Conservation (phyloP, 192 early-diverging fungal genomes). For the Anaeromyces robustus region DNA sequence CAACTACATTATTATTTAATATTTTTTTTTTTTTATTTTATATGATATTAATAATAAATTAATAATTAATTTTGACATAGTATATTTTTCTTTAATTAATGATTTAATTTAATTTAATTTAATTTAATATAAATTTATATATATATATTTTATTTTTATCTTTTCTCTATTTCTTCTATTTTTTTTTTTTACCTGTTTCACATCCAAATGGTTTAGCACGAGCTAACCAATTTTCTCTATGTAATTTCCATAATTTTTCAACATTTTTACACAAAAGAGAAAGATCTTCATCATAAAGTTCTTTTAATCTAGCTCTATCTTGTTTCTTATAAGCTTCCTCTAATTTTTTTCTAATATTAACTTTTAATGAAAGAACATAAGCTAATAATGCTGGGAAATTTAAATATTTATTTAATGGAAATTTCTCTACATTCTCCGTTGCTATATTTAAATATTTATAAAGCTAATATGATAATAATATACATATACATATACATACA, state of each 20-base stretch:
- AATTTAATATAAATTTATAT: no score
- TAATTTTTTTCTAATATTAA: slow-evolving; percentile 44
- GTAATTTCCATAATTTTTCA: slow-evolving; percentile 62
- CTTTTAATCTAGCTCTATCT: slow-evolving; percentile 29
- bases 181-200: slow-evolving; percentile 35
- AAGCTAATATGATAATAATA: slow-evolving; percentile 8
- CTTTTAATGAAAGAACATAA: slow-evolving; percentile 49
- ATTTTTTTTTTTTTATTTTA: no score
- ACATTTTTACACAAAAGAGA: slow-evolving; percentile 39
- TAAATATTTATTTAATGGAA: slow-evolving; percentile 54
- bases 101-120: no score
- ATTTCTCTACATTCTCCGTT: slow-evolving; percentile 20
- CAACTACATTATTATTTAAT: slow-evolving; percentile 22
- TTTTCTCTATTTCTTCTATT: no score
- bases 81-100: no score
- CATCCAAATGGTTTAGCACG: slow-evolving; percentile 76
- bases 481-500: no score
- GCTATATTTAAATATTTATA: slow-evolving; percentile 30
- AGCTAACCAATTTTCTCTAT: slow-evolving; percentile 58
- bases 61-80: no score
- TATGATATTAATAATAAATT: no score
- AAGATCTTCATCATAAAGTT: slow-evolving; percentile 35
- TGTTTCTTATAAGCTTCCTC: slow-evolving; percentile 38
- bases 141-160: no score
- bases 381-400: slow-evolving; percentile 53